These are phyloP conservation scores for Thermothielavioides terrestris DNA, from an alignment of 495 filamentous ascomycete species.

Conservation along the genomic window DNA sequence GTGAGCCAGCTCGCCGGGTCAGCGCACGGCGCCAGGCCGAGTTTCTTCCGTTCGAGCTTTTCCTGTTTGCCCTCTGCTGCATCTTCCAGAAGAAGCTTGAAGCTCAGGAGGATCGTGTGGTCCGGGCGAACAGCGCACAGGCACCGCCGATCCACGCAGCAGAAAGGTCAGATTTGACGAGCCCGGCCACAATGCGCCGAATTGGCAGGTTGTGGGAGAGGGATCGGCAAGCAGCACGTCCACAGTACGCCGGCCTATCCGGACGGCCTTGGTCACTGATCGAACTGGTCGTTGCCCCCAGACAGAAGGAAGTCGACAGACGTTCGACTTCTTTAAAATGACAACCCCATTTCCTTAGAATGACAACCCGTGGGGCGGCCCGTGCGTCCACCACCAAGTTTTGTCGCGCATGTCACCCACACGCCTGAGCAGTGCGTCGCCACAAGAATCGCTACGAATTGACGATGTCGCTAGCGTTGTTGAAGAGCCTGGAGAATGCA, in stretches of 20 bases:
- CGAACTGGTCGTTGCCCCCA: background rate
- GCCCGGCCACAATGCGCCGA: background rate
- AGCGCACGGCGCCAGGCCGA: no score
- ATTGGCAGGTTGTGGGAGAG: background rate
- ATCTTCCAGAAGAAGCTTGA: background rate
- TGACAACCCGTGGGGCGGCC: no score
- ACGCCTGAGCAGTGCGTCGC: no score
- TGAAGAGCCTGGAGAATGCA: no score
- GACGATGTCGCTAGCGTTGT: no score
- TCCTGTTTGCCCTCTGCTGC: background rate
- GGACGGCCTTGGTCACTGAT: background rate
- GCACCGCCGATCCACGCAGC: background rate
- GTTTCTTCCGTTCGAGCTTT: background rate
- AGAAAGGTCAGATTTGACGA: background rate
- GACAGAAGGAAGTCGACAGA: background rate
- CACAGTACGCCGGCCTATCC: background rate
- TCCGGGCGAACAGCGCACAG: background rate
- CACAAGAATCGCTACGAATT: no score
- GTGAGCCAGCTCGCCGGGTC: no score
- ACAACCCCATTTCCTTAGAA: no score
- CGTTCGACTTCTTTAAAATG: no score
- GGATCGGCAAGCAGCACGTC: conserved; percentile 2
- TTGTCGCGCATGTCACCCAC: no score
- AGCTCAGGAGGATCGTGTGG: background rate
- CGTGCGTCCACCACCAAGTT: no score